Base-by-base conservation (phyloP, 179 eudicot genomes). In the Sideroxylon spinosum region DNA sequence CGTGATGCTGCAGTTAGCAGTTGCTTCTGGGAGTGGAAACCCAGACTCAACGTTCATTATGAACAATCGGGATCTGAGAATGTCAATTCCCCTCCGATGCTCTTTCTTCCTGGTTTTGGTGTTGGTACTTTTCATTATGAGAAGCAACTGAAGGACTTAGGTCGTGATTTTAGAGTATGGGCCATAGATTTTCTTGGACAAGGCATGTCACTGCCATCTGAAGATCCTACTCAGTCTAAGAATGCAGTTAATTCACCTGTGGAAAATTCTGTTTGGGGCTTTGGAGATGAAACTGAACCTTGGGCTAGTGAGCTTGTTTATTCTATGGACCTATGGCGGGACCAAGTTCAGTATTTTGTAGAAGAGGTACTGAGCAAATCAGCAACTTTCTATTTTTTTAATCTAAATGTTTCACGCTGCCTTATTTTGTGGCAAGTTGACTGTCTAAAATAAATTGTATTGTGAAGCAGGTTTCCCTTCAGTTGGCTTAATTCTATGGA, bases 41-140 rank as follows among this genome's bases (percentile, higher is more conserved):
- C 99, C 10, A 93, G 91, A 77, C 73, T 95, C 57, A 87, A 80
- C 52, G 93, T 93, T 63, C 86, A 95, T 82, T 95, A 93, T 78
- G 94, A 93, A 78, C 82, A 86, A 81, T 85, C 98, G 11, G 98
- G 98, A 7, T 71, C 84, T 70, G 88, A 81, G 68, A 93, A 94
- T 74, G 81, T 87, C 12, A 81, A 83, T 70, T 88, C 98, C 11
- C 98, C 99, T 14, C 75, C 95, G 2, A 77, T 95, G 66, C 93
- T 95, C 66, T 92, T 93, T 77, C 94, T 95, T 74, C 99, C 99
- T 37, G 99, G 98, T 53, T 95, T 95, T 77, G 99, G 99, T 78
- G 99, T 92, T 22, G 99, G 99, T 78, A 91, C 95, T 73, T 95
- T 95, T 86, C 99, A 95, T 84, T 95, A 93, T 59, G 90, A 95